phyloP scores from a whole-genome alignment of 108 stramenopile genomes.

The Discostella pseudostelligera region DNA sequence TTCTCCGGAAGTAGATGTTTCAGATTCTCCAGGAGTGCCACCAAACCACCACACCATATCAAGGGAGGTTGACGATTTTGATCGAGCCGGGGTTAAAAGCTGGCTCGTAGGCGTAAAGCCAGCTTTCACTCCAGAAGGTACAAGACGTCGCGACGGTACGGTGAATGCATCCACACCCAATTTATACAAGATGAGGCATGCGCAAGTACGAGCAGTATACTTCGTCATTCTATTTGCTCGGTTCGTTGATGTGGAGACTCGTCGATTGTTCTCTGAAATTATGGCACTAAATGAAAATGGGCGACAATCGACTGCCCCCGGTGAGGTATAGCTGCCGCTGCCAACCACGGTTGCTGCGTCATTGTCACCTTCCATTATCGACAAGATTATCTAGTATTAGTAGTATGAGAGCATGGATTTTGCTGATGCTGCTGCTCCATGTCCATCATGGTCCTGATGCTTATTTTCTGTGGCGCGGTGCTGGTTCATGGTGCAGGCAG shows the following conservation, averaged over 20 bases:
- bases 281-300: no score
- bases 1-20: conserved; percentile 27
- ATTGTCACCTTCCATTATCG: no score
- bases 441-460: no score
- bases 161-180: conserved; percentile 4
- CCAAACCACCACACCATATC: conserved; percentile 47
- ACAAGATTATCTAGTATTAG: no score
- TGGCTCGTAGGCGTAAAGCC: neutral
- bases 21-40: conserved; percentile 30
- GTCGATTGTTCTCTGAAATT: neutral
- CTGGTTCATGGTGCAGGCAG: no score
- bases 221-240: neutral
- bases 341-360: no score
- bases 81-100: neutral
- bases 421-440: no score
- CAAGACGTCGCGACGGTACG: neutral
- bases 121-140: conserved; percentile 5
- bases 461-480: no score
- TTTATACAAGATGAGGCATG: neutral
- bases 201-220: neutral
- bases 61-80: conserved; percentile 19
- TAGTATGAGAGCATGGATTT: no score
- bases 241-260: neutral
- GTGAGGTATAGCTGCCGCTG: no score
- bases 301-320: no score